These are phyloP conservation scores for Microbotryomycetes sp. DNA, from an alignment of 1,284 basidiomycete genomes.

Conservation along the genomic window DNA sequence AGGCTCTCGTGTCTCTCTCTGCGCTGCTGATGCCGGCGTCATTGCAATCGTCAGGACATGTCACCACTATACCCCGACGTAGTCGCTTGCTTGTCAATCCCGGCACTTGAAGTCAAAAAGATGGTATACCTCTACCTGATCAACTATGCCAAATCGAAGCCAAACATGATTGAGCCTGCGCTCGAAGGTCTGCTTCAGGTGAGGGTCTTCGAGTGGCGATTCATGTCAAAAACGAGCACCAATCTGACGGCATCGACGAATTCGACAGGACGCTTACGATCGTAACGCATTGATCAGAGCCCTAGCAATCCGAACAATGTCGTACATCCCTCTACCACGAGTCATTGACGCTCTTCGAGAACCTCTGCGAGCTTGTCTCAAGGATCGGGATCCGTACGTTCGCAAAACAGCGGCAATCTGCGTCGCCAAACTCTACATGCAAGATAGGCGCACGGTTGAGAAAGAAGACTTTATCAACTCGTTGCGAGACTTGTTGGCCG, in stretches of 20 bases:
- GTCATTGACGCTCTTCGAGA: slow-evolving; percentile 71
- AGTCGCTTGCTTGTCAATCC: slow-evolving; percentile 77
- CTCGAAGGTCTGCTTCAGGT: slow-evolving; percentile 85
- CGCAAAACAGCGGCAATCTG: slow-evolving; percentile 89
- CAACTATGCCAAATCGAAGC: slow-evolving; percentile 81
- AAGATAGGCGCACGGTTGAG: slow-evolving; percentile 77
- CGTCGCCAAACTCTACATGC: slow-evolving; percentile 81
- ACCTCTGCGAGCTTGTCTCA: slow-evolving; percentile 76
- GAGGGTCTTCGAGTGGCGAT: slow-evolving; percentile 34
- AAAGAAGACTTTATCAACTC: slow-evolving; percentile 75
- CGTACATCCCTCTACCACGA: slow-evolving; percentile 78
- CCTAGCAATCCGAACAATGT: slow-evolving; percentile 90
- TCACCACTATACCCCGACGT: slow-evolving; percentile 85
- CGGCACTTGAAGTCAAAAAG: slow-evolving; percentile 95
- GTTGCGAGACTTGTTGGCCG: slow-evolving; percentile 80
- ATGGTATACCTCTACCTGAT: slow-evolving; percentile 87
- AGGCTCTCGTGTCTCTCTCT: not conserved
- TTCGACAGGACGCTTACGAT: slow-evolving; percentile 73
- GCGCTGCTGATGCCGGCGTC: not conserved
- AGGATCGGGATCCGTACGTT: slow-evolving; percentile 89
- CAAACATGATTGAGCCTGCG: slow-evolving; percentile 79
- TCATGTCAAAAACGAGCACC: slow-evolving; percentile 25
- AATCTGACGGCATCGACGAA: not conserved
- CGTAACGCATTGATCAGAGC: slow-evolving; percentile 87
- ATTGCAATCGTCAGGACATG: slow-evolving; percentile 55